Conservation (phyloP, 139 green algal genomes). For the Raphidocelis subcapitata region DNA sequence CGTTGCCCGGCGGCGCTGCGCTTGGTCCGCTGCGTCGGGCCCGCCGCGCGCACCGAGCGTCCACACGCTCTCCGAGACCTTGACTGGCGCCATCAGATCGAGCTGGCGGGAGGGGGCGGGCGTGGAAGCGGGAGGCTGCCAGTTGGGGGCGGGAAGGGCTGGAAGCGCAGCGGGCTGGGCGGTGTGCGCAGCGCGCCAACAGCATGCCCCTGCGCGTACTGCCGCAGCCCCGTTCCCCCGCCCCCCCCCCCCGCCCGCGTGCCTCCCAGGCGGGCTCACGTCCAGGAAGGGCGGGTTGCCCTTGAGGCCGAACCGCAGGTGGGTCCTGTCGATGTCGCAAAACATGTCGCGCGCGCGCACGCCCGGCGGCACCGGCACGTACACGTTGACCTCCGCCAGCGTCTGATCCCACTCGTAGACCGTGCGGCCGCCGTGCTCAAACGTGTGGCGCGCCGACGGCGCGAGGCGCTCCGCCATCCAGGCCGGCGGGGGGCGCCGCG, state of each 20-base stretch:
- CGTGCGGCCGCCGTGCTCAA: slow-evolving; percentile 44
- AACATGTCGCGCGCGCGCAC: slow-evolving; percentile 66
- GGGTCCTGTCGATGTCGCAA: slow-evolving; percentile 53
- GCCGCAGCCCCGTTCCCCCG: no score
- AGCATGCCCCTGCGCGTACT: no score
- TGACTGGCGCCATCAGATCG: slow-evolving; percentile 62
- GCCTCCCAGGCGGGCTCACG: slow-evolving; percentile 51
- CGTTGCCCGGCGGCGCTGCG: no score
- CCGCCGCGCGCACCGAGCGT: slow-evolving; percentile 78
- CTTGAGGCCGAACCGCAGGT: slow-evolving; percentile 72
- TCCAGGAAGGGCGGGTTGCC: slow-evolving; percentile 83
- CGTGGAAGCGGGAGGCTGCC: not conserved
- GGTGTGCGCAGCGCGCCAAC: no score
- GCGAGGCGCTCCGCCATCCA: slow-evolving; percentile 58
- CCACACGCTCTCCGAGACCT: slow-evolving; percentile 79
- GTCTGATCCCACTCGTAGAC: slow-evolving; percentile 95
- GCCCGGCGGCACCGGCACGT: slow-evolving; percentile 72
- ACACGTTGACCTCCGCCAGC: slow-evolving; percentile 52
- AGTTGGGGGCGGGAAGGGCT: no score
- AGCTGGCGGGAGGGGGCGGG: slow-evolving; percentile 38
- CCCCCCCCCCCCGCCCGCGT: no score
- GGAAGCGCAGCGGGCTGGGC: no score
- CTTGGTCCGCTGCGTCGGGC: no score
- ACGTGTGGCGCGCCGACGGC: slow-evolving; percentile 49
- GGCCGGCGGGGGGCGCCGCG: no score